Evolutionary conservation across 1,284 basidiomycete genomes (phyloP), one percentile per base, ranked within the genome.

Genomic region (Rhodotorula sp.): DNA sequence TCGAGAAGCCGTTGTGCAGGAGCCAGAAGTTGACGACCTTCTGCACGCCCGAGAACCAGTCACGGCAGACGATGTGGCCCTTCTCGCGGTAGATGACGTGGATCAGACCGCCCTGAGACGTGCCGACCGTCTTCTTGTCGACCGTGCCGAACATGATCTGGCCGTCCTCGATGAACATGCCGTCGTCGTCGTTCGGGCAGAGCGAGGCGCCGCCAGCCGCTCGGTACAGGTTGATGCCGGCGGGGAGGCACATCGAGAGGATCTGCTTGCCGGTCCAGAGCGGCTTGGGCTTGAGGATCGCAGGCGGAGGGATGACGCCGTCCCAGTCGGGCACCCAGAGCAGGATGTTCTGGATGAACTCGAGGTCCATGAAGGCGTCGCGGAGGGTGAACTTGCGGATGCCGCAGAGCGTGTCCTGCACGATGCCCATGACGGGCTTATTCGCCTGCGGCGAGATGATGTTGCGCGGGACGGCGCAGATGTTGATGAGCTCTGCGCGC

Each of bases 361-460:
- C 89, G 91, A 93, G 96, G 78, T 97, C 95, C 79, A 96, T 84
- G 84, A 97, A 96, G 44, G 88, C 88, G 80, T 99, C 97, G 49
- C 96, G 91, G 17, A 99, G 85, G 0, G 96, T 98, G 80, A 99
- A 94, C 83, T 99, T 99, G 74, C 96, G 91, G 70, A 99, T 89
- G 81, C 97, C 96, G 80, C 95, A 98, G 0, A 99, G 89, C 0
- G 96, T 99, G 81, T 99, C 97, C 82, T 99, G 97, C 46, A 99
- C 97, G 77, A 99, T 99, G 73, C 94, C 97, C 97, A 99, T 99
- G 79, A 99, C 97, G 10, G 97, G 97, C 83, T 98, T 98, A 85
- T 99, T 99, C 64, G 95, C 96, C 86, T 99, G 97, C 0, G 97
- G 97, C 16, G 96, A 98, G 75, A 99, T 94, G 79, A 99, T 99